phyloP scores from a whole-genome alignment of 2,329 filamentous ascomycete genomes.

The Aurifilum marmelostoma region DNA sequence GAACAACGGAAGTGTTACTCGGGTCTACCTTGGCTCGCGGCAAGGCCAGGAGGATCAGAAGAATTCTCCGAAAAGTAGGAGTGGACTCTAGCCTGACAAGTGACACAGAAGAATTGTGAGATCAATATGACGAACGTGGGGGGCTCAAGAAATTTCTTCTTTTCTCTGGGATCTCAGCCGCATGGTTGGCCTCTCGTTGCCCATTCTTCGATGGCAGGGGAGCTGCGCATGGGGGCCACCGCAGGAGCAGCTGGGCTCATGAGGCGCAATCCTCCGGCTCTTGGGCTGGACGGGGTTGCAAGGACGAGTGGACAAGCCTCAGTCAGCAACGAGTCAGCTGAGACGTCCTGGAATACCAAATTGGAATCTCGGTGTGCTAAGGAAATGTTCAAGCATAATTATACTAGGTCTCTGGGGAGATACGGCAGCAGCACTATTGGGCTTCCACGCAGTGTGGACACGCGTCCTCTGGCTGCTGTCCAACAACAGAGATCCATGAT shows the following conservation, averaged over 20 bases:
- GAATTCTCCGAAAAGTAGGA: not conserved
- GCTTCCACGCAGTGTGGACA: not conserved
- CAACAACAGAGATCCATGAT: not conserved
- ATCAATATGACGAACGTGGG: not conserved
- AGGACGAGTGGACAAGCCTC: not conserved
- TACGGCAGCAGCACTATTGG: not conserved
- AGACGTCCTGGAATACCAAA: not conserved
- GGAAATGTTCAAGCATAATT: not conserved
- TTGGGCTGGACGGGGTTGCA: not conserved
- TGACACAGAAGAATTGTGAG: not conserved
- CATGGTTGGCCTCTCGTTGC: not conserved
- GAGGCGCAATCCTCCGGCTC: not conserved
- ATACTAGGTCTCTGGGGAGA: not conserved
- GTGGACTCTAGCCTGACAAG: not conserved
- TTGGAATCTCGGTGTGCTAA: not conserved
- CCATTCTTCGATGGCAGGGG: not conserved
- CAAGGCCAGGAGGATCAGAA: not conserved
- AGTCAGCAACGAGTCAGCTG: constrained; percentile 1
- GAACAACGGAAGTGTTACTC: not conserved
- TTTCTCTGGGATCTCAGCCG: not conserved
- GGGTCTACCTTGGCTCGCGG: not conserved
- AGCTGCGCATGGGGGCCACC: not conserved
- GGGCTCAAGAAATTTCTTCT: not conserved
- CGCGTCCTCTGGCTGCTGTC: not conserved
- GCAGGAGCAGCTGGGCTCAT: not conserved